A percentile compares a stretch with the other conserved stretches of the same genome.
Conservation (phyloP, 2,329 filamentous ascomycete genomes). For the Ilyonectria mors-panacis region DNA sequence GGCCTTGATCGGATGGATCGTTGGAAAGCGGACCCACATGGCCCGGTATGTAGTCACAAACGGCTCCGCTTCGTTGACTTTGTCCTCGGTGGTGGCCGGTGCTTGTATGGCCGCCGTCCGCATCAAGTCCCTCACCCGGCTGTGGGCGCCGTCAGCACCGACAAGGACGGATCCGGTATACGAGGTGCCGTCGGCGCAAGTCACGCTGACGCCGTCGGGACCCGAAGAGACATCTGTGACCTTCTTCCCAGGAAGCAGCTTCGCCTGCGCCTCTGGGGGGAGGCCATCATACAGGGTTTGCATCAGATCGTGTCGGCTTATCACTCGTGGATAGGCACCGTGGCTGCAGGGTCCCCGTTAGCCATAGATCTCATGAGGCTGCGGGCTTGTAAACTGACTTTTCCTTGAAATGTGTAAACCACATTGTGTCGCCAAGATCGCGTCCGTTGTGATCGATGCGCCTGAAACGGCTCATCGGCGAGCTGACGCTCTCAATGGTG, state of each 20-base stretch:
- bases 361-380: neutral
- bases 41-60: conserved; percentile 49
- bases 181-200: conserved; percentile 35
- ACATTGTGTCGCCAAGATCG: conserved; percentile 35
- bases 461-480: conserved; percentile 38
- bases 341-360: conserved; percentile 35
- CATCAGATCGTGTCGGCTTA: conserved; percentile 46
- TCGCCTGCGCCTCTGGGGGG: conserved; percentile 12
- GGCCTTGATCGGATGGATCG: conserved; percentile 20
- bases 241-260: conserved; percentile 34
- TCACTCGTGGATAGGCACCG: conserved; percentile 44
- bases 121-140: conserved; percentile 33
- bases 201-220: conserved; percentile 32
- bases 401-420: conserved; percentile 43
- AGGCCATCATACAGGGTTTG: conserved; percentile 21
- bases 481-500: conserved; percentile 39
- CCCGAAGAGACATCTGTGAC: conserved; percentile 33
- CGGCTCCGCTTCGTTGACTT: neutral
- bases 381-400: conserved; percentile 34
- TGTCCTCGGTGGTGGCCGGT: conserved; percentile 8
- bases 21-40: conserved; percentile 53
- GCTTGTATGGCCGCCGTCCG: conserved; percentile 11
- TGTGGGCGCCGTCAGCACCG: conserved; percentile 42
- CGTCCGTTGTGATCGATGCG: no score
- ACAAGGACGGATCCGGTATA: conserved; percentile 41